Base-by-base conservation (phyloP, 2,329 filamentous ascomycete species). In the Fusarium duplospermum region DNA sequence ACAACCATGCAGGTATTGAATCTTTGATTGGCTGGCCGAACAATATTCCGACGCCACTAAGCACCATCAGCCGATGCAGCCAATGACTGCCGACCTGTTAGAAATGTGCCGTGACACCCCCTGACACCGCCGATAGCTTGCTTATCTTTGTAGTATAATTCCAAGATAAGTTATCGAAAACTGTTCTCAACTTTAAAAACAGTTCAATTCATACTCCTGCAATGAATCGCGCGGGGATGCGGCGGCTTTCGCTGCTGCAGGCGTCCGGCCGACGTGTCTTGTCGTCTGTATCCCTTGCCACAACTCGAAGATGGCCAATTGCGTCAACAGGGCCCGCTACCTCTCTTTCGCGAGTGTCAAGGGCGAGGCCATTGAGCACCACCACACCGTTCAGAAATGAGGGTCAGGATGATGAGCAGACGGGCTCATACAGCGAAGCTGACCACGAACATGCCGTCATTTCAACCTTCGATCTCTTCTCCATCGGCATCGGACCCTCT, bases 361-460 rank as follows among this genome's bases (percentile, higher is more conserved):
- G 33, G 38, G 50, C 18, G 38, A 73, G 58, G 20, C 36, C 40
- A 14, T 68, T 75, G 22, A 73, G 65, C 63, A 73, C 70, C 45
- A 75, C 72, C 24, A 42, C 27, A 3, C 47, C 42, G 1, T 67
- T 47, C 10, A 50, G 66, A 33, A 54, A 11, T 2, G 74, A 71
- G 18, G 56, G 61, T 5, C 59, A 63, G 7, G 77, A 76, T 13
- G 81, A 82, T 31, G 82, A 84, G 2, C 75, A 78, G 5, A 74
- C 82, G 4, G 74, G 66, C 1, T 74, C 81, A 3, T 87, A 87
- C 76, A 87, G 83, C 69, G 86, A 87, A 72, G 82, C 86, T 2
- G 86, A 87, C 57, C 84, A 86, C 56, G 86, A 87, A 72, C 86
- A 87, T 73, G 86, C 86, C 67, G 86, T 87, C 75, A 87, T 87